phyloP scores from a whole-genome alignment of 2,329 filamentous ascomycete species.

The Aspergillus floridensis region DNA sequence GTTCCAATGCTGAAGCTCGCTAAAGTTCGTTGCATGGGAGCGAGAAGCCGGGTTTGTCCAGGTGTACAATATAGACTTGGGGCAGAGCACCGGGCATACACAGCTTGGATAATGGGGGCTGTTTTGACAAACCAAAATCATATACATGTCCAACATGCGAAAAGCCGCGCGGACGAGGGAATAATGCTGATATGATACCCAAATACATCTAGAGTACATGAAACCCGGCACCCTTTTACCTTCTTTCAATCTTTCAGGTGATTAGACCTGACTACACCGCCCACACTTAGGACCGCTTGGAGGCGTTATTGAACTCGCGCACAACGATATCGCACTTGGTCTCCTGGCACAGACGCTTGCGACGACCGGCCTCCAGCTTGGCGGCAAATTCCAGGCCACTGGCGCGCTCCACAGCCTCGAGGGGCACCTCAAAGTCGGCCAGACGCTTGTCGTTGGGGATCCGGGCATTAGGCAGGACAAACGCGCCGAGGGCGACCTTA shows the following conservation, averaged over 20 bases:
- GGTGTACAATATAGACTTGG: background rate
- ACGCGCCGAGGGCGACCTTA: conserved; percentile 85
- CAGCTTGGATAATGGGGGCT: background rate
- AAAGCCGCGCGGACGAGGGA: background rate
- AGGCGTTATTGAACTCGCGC: conserved; percentile 68
- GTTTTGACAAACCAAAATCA: background rate
- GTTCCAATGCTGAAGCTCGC: conserved; percentile 69
- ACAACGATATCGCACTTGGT: conserved; percentile 80
- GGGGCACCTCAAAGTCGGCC: conserved; percentile 87
- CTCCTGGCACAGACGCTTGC: conserved; percentile 80
- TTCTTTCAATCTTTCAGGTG: background rate
- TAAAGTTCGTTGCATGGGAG: background rate
- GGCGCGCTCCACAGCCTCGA: conserved; percentile 89
- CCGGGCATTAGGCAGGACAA: conserved; percentile 86
- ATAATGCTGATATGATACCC: background rate
- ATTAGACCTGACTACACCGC: background rate
- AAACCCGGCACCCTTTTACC: background rate
- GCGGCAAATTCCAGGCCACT: conserved; percentile 87
- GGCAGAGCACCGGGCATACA: background rate
- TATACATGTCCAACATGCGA: background rate
- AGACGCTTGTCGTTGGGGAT: conserved; percentile 88
- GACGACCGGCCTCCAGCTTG: conserved; percentile 69
- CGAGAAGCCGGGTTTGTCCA: background rate
- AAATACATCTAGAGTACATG: background rate
- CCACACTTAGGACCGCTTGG: conserved; percentile 41